Evolutionary conservation across 768 basidiomycete genomes (phyloP).

Genomic region (Tylopilus cervinicoccineus): DNA sequence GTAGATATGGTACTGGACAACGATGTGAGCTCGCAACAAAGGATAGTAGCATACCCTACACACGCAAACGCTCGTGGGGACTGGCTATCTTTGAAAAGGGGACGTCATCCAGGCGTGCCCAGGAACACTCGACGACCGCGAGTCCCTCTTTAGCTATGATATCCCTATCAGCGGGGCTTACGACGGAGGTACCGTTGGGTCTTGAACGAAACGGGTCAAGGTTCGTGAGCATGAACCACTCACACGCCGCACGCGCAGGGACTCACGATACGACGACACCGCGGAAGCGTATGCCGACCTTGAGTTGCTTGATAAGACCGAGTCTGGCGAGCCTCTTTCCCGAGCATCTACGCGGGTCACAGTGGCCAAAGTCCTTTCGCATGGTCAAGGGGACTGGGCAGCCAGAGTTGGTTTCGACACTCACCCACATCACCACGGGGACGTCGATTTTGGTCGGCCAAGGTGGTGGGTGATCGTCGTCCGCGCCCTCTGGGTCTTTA

Average conservation of each 20-base stretch:
- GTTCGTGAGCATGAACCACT: background rate
- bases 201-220: constrained; percentile 35
- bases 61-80: constrained; percentile 87
- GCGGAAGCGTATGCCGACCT: constrained; percentile 81
- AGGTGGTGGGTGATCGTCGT: background rate
- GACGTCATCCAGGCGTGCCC: constrained; percentile 93
- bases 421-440: constrained; percentile 95
- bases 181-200: constrained; percentile 74
- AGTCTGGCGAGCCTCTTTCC: constrained; percentile 90
- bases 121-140: constrained; percentile 98
- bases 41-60: constrained; percentile 30
- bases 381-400: background rate
- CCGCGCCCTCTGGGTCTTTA: too few species aligned
- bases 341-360: constrained; percentile 82
- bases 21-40: background rate
- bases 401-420: constrained; percentile 27
- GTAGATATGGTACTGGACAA: constrained; percentile 80
- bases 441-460: constrained; percentile 35
- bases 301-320: constrained; percentile 78
- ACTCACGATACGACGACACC: constrained; percentile 93
- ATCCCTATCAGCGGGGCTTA: constrained; percentile 83
- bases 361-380: constrained; percentile 90
- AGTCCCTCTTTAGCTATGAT: constrained; percentile 71
- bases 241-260: background rate
- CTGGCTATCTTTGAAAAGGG: constrained; percentile 93